Evolutionary conservation across 2,329 filamentous ascomycete species (phyloP).

Genomic region (Chaetomium strumarium): DNA sequence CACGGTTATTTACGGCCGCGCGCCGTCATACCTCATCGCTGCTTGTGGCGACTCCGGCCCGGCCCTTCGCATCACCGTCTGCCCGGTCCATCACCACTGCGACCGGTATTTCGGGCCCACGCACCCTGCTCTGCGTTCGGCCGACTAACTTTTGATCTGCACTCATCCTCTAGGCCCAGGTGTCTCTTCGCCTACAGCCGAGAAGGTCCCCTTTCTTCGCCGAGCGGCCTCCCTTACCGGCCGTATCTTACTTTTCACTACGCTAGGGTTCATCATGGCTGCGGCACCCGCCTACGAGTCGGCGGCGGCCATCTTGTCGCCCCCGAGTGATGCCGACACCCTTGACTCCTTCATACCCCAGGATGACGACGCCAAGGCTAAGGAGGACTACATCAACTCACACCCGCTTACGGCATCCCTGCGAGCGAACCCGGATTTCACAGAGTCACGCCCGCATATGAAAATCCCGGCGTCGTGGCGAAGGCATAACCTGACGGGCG

Average conservation of each 20-base stretch:
- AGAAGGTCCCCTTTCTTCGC: slow-evolving; percentile 36
- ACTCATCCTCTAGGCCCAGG: slow-evolving; percentile 14
- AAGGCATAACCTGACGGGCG: slow-evolving; percentile 72
- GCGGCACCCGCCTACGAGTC: slow-evolving; percentile 46
- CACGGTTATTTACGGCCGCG: slow-evolving; percentile 13
- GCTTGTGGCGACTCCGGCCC: neutral
- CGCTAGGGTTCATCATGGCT: slow-evolving; percentile 52
- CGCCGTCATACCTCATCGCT: slow-evolving; percentile 11
- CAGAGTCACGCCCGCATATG: slow-evolving; percentile 77
- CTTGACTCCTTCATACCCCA: slow-evolving; percentile 57
- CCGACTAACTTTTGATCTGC: neutral
- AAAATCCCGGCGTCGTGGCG: slow-evolving; percentile 71
- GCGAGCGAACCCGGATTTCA: slow-evolving; percentile 59
- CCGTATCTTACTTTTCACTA: slow-evolving; percentile 42
- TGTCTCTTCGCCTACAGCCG: slow-evolving; percentile 9
- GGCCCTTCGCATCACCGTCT: neutral
- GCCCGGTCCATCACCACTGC: slow-evolving; percentile 18
- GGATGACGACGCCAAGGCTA: slow-evolving; percentile 49
- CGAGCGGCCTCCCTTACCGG: slow-evolving; percentile 42
- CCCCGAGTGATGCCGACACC: slow-evolving; percentile 61
- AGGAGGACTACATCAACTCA: slow-evolving; percentile 68
- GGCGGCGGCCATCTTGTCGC: slow-evolving; percentile 43
- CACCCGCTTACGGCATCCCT: slow-evolving; percentile 70
- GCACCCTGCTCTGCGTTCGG: neutral
- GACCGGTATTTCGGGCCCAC: slow-evolving; percentile 13